Evolutionary conservation across 352 stramenopile species (phyloP), one percentile per base, ranked within the genome.

Genomic region (Phytophthora crassamura): DNA sequence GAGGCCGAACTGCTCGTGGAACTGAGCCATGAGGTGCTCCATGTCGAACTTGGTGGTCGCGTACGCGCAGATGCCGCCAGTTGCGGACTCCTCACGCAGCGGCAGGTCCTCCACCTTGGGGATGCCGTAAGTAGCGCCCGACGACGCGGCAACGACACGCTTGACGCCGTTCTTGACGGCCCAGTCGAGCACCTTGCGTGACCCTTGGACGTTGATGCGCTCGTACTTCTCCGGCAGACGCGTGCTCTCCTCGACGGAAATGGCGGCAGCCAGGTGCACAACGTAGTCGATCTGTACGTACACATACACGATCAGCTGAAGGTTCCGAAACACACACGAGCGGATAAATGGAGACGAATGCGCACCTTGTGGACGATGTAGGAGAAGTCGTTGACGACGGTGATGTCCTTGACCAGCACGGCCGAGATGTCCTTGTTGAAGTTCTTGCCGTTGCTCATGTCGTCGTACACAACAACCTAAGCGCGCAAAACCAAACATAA

Each of bases 391-490:
- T 83, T 72, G 5, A 92, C 76, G 45, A 89, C 69, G 0, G 85
- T 94, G 59, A 94, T 91, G 55, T 94, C 85, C 69, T 94, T 94
- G 49, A 94, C 72, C 28, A 92, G 69, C 55, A 93, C 80, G 9
- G 83, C 81, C 15, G 83, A 80, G 25, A 79, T 54, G 51, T 78
- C 78, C 45, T 80, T 79, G 72, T 94, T 90, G 46, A 92, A 91
- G 69, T 94, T 94, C 53, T 82, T 85, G 59, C 85, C 85, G 61
- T 94, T 94, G 80, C 85, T 94, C 85, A 92, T 92, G 68, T 94
- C 85, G 50, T 94, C 85, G 59, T 91, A 92, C 59, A 94, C 81
- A 33, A 94, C 80, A 22, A 93, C 84, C 81, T 90, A 51, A 22
- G n/a, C 11, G 53, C 35, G 53, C 16, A 45, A 46, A 49, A 18